A percentile compares a stretch with the other conserved stretches of the same genome.
These are phyloP conservation scores for Candida glucosophila DNA, from an alignment of 1,139 yeast species.

Conservation along the genomic window DNA sequence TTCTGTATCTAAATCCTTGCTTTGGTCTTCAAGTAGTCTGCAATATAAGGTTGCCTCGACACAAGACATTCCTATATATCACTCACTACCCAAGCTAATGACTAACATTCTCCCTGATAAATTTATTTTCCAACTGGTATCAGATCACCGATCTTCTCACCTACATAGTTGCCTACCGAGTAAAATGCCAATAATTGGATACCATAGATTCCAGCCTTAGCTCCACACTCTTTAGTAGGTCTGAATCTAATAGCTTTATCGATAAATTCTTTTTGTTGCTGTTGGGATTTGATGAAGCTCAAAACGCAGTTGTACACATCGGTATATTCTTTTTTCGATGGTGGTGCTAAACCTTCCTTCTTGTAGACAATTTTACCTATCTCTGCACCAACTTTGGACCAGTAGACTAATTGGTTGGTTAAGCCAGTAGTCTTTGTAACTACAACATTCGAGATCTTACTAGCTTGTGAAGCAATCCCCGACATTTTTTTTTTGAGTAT, in stretches of 20 bases:
- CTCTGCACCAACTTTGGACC: slow-evolving; percentile 86
- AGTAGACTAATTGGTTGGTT: slow-evolving; percentile 57
- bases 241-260: slow-evolving; percentile 35
- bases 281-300: slow-evolving; percentile 29
- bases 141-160: slow-evolving; percentile 91
- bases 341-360: slow-evolving; percentile 92
- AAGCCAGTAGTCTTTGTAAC: slow-evolving; percentile 32
- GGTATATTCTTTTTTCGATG: slow-evolving; percentile 71
- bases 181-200: slow-evolving; percentile 86
- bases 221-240: slow-evolving; percentile 48
- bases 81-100: slow-evolving; percentile 1
- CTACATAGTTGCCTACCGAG: slow-evolving; percentile 92
- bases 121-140: too few species aligned
- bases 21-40: too few species aligned
- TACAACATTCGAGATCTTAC: slow-evolving; percentile 30
- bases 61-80: slow-evolving; percentile 1
- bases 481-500: slow-evolving; percentile 27
- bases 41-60: too few species aligned
- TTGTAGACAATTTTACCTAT: slow-evolving; percentile 83
- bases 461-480: slow-evolving; percentile 40
- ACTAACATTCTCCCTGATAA: too few species aligned
- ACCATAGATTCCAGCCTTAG: slow-evolving; percentile 67
- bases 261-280: slow-evolving; percentile 41
- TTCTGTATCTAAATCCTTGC: too few species aligned
- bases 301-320: slow-evolving; percentile 52